Base-by-base conservation (phyloP, 1,284 basidiomycete species). In the Ceratobasidium sp. region DNA sequence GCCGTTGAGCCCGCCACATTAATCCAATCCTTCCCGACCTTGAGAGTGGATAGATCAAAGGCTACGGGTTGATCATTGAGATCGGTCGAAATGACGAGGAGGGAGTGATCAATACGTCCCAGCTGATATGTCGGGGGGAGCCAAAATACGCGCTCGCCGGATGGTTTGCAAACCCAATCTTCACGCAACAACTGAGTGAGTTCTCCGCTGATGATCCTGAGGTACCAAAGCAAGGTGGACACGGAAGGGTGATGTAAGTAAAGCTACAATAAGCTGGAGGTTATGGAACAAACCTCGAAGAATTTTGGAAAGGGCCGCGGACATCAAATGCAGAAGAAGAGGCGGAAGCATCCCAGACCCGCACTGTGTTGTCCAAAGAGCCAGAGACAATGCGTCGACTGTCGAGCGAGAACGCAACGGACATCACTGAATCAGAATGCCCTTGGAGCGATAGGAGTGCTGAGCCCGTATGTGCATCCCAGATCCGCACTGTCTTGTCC, bases 361-460 rank as follows among this genome's bases (percentile, higher is more conserved):
- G 23, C 6, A 69, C 20, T 23, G 67, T 23, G 4, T 33, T 14
- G 20, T 69, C 67, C 14, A 16, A 6, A 50, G 62, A 41, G 7
- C 41, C 59, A 10, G 76, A 77, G 54, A 54, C 55, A 16, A 77
- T 54, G 6, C 14, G 33, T 16, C 35, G 5, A 12, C 33, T 35
- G 33, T 77, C 67, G 5, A 67, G 52, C 1, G 69, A 78, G 46
- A 50, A 78, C 5, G 77, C 41, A 14, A 78, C 55, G n/a, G 38
- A 59, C 4, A 2, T 57, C 27, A 77, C 75, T 3, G 23, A 8
- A 12, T 76, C 57, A 10, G 30, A 35, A 68, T 65, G 73, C 6
- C 70, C 70, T 41, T 6, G 65, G 59, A 27, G 73, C 57, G 27
- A 35, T 44, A 62, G 38, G 16, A n/a, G 2, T 41, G 12, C 38